Evolutionary conservation across 1,139 yeast species (phyloP), one percentile per base, ranked within the genome.

Genomic region (Petasospora fabianii): DNA sequence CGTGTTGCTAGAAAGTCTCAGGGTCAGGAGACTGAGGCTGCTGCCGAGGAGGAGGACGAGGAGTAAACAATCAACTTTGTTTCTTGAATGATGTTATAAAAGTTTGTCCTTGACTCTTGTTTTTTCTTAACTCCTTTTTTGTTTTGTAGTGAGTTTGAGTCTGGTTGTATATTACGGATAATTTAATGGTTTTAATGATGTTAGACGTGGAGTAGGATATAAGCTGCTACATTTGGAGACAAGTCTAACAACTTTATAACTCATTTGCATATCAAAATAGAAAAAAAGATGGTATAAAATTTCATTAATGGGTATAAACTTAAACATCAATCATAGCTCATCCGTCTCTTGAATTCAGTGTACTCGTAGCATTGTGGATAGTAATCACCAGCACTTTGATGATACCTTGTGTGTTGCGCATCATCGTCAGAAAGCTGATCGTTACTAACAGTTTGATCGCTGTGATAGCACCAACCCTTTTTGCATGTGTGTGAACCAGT

Each of bases 1-100:
- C 94, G 98, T 82, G 96, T 87, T 66, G 94, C 94, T 84, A 88
- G 98, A 86, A 90, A 80, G 78, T 80, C 64, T 54, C 86, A 30
- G 22, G 33, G 33, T 30, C 10, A 24, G 27, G 27, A 20, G 13
- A 14, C 27, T 30, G 33, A 30, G 33, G 33, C 17, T 18, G 33
- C 27, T 30, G 32, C 32, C 17, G 27, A 66, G 53, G 92, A 70
- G 58, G 94, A 74, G 58, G 94, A 75, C 61, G 94, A 80, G 56
- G 75, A 68, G 58, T 60, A 62, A 59, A 52, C 35, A 16, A 11
- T 12, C 24, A 18, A 19, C 27, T 30, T 15, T 30, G 17, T 19
- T 11, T 9, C 8, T 6, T 28, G 17, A 17, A 20, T 32, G 24
- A 32, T 28, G 35, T 33, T 32, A 34, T 30, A 35, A 35, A 19